A percentile compares a stretch with the other conserved stretches of the same genome.
Conservation (phyloP, 805 yeast species). For the Metschnikowia noctiluminum region DNA sequence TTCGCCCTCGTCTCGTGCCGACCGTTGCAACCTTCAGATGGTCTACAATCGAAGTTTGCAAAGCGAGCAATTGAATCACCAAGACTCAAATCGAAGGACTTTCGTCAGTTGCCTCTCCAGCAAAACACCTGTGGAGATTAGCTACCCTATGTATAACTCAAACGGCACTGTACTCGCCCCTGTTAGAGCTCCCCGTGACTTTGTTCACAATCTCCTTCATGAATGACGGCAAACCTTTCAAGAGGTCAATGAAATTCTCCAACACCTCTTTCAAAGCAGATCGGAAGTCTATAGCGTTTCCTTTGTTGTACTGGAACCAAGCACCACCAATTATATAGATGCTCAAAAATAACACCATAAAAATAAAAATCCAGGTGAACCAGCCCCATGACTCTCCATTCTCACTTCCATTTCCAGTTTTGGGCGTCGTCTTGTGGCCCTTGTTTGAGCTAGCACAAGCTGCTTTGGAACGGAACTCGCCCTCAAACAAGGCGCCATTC, state of each 20-base stretch:
- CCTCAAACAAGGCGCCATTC: conserved; percentile 32
- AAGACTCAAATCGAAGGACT: too few species aligned
- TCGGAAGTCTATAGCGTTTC: conserved; percentile 67
- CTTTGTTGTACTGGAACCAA: conserved; percentile 70
- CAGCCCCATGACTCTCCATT: conserved; percentile 68
- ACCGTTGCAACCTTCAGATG: too few species aligned
- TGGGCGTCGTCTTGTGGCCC: conserved; percentile 25
- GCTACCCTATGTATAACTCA: conserved; percentile 21
- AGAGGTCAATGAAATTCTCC: conserved; percentile 59
- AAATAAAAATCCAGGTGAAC: conserved; percentile 77
- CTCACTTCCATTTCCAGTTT: conserved; percentile 14
- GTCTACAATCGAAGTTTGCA: too few species aligned
- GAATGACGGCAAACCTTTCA: conserved; percentile 62
- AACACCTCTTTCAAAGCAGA: conserved; percentile 71
- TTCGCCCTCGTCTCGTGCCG: too few species aligned
- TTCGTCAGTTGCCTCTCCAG: too few species aligned
- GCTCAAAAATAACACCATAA: conserved; percentile 65
- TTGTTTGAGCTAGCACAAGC: conserved; percentile 39
- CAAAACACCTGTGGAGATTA: too few species aligned
- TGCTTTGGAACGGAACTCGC: conserved; percentile 26
- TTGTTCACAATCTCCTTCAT: conserved; percentile 63
- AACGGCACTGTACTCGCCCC: conserved; percentile 95
- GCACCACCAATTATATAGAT: conserved; percentile 72
- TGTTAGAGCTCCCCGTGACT: conserved; percentile 55
- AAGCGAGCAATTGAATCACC: too few species aligned